Percentiles rank a stretch among this genome's conserved stretches.
These are phyloP conservation scores for Pythium biforme DNA, from an alignment of 352 stramenopile species.

Conservation along the genomic window DNA sequence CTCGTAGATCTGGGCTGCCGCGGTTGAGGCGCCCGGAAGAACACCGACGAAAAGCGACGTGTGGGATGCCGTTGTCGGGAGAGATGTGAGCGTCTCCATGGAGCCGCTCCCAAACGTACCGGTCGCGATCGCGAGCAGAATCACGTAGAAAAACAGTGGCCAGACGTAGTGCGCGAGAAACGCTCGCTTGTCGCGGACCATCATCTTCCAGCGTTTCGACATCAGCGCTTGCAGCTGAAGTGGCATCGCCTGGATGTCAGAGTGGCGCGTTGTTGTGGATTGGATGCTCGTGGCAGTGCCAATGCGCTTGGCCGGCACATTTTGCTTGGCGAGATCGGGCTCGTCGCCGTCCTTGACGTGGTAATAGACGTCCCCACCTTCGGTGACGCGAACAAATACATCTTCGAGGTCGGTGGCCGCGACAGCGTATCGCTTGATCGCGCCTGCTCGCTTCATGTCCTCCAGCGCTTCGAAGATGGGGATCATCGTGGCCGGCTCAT, in stretches of 20 bases:
- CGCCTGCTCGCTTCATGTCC: conserved; percentile 41
- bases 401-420: conserved; percentile 99
- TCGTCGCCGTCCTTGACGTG: conserved; percentile 53
- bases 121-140: conserved; percentile 49
- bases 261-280: conserved; percentile 3
- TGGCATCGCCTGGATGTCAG: conserved; percentile 27
- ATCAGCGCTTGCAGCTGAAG: conserved; percentile 54
- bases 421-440: conserved; percentile 94
- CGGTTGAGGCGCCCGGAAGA: conserved; percentile 6
- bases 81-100: conserved; percentile 50
- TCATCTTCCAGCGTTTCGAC: conserved; percentile 54
- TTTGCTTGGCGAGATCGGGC: background rate
- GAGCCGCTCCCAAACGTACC: conserved; percentile 29
- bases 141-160: conserved; percentile 59
- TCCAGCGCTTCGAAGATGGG: conserved; percentile 92
- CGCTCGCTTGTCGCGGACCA: conserved; percentile 55
- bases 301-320: conserved; percentile 15
- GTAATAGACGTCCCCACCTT: conserved; percentile 74
- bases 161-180: conserved; percentile 70
- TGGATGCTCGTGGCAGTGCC: conserved; percentile 9
- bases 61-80: conserved; percentile 36
- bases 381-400: conserved; percentile 96
- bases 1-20: conserved; percentile 23
- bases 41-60: conserved; percentile 45
- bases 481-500: conserved; percentile 83